phyloP scores from a whole-genome alignment of 108 stramenopile species.

The Skeletonema costatum region DNA sequence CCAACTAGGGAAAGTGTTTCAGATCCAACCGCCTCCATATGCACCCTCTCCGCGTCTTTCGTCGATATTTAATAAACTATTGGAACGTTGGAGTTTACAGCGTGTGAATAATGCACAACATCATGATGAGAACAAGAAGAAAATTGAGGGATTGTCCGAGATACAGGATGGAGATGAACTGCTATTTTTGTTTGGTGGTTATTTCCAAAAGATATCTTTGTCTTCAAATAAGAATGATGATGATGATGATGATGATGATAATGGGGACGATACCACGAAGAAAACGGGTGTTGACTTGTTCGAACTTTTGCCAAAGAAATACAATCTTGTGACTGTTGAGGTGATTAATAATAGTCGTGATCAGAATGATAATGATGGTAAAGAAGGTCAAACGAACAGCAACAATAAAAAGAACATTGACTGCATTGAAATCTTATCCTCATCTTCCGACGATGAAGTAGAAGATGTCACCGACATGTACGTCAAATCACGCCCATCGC shows the following conservation, averaged over 20 bases:
- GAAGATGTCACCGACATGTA: slow-evolving; percentile 30
- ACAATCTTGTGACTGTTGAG: slow-evolving; percentile 1
- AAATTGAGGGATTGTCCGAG: neutral
- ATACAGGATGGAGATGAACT: slow-evolving; percentile 13
- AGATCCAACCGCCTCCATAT: neutral
- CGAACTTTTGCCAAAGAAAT: slow-evolving; percentile 12
- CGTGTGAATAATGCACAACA: neutral
- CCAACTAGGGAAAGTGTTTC: neutral
- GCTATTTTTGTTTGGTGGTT: slow-evolving; percentile 3
- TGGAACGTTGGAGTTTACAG: slow-evolving; percentile 4
- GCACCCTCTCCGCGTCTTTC: neutral
- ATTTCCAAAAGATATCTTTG: neutral
- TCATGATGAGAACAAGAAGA: neutral
- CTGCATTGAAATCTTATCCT: neutral
- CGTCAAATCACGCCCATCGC: slow-evolving; percentile 3
- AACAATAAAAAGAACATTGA: neutral
- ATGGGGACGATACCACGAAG: neutral
- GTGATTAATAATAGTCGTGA: neutral
- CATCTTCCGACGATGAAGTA: slow-evolving; percentile 19
- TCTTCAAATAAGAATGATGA: neutral
- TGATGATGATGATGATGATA: neutral
- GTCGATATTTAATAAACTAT: slow-evolving; percentile 3
- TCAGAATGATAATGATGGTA: neutral
- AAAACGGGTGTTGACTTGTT: neutral
- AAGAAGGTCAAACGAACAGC: neutral